phyloP scores from a whole-genome alignment of 768 basidiomycete species.

The Tremella mesenterica region DNA sequence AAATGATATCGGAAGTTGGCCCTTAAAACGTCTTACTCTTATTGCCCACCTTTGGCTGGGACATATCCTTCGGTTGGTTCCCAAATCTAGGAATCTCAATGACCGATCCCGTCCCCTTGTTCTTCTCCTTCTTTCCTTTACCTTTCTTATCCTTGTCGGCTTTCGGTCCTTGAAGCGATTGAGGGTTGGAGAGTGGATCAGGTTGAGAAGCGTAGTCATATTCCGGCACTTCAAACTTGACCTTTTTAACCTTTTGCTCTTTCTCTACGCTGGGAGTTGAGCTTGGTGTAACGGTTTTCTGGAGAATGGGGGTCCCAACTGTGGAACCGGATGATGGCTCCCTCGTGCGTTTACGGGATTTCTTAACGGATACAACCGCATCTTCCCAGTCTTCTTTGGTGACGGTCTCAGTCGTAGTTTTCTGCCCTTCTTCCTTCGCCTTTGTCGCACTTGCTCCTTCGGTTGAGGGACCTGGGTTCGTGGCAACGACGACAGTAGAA shows the following conservation, averaged over 20 bases:
- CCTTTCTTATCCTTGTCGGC: constrained; percentile 48
- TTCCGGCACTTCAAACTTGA: constrained; percentile 46
- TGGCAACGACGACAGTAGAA: not conserved
- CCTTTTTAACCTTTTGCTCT: constrained; percentile 13
- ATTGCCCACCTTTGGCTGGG: constrained; percentile 39
- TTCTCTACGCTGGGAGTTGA: not conserved
- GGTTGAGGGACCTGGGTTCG: not conserved
- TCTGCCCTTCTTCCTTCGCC: not conserved
- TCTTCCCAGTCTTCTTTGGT: constrained; percentile 7
- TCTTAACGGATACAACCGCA: constrained; percentile 17
- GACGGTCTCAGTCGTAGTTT: not conserved
- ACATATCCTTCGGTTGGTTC: constrained; percentile 32
- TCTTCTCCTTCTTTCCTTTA: not conserved
- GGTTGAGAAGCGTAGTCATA: constrained; percentile 65
- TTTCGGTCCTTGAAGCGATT: constrained; percentile 26
- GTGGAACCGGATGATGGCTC: not conserved
- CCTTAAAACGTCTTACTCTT: constrained; percentile 40
- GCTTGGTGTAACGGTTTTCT: not conserved
- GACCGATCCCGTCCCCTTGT: constrained; percentile 6
- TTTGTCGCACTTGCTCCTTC: not conserved
- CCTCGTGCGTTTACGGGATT: constrained; percentile 6
- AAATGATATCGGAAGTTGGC: no score
- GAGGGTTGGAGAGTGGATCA: constrained; percentile 58
- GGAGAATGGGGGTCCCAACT: not conserved
- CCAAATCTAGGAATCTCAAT: constrained; percentile 27